A percentile compares a stretch with the other conserved stretches of the same genome.
Conservation (phyloP, 305 asterid species). For the Fraxinus floribunda region DNA sequence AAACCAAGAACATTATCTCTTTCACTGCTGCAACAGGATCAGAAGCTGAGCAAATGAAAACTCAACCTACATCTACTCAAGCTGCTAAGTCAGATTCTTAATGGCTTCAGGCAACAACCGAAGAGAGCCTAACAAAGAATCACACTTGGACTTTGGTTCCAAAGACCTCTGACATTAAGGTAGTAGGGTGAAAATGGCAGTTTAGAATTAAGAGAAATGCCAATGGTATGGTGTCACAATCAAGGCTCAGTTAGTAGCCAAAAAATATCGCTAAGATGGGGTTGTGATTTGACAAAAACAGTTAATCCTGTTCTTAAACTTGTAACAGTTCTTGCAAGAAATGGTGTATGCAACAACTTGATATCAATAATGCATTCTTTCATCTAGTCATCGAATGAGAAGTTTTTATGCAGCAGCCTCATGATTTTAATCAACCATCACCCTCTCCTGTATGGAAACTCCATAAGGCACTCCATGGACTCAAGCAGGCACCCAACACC, state of each 20-base stretch:
- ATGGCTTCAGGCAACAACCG: not conserved
- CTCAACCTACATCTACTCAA: not conserved
- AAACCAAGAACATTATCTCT: not conserved
- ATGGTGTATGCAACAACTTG: not conserved
- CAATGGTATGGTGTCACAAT: not conserved
- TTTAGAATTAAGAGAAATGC: not conserved
- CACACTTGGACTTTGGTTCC: not conserved
- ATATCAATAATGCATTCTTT: not conserved
- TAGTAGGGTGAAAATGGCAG: not conserved
- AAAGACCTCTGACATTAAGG: not conserved
- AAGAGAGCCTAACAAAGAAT: not conserved
- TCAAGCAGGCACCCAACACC: not conserved
- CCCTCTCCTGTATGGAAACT: not conserved
- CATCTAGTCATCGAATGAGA: not conserved
- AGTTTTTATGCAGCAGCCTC: not conserved
- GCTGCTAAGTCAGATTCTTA: not conserved
- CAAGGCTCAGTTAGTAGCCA: not conserved
- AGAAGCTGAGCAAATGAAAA: not conserved
- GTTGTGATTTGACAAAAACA: not conserved
- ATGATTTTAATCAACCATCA: not conserved
- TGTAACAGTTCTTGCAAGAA: not conserved
- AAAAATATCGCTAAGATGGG: not conserved
- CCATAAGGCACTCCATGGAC: not conserved
- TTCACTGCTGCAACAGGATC: not conserved
- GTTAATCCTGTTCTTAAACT: not conserved